Evolutionary conservation across 306 rosid genomes (phyloP).

Genomic region (Cicer pinnatifidum): DNA sequence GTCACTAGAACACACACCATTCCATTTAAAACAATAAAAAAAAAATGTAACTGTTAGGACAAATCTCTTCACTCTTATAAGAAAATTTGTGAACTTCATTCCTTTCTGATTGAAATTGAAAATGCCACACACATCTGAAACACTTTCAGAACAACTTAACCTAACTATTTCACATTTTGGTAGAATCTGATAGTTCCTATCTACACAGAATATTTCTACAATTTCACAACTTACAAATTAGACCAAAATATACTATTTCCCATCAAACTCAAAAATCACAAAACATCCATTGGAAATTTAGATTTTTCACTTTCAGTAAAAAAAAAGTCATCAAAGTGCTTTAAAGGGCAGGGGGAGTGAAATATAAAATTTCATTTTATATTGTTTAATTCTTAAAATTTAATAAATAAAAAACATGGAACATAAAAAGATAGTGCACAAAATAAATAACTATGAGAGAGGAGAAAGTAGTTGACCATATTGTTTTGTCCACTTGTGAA

Average conservation of each 20-base stretch:
- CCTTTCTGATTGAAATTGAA: neutral
- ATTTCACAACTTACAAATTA: neutral
- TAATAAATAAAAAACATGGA: neutral
- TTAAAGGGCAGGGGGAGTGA: neutral
- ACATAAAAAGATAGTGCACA: neutral
- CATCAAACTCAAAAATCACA: neutral
- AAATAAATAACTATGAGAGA: neutral
- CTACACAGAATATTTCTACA: neutral
- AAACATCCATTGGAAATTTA: neutral
- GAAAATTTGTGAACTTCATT: neutral
- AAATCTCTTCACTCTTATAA: neutral
- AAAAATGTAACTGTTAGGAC: neutral
- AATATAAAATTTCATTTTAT: no score
- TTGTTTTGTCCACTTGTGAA: conserved; percentile 55
- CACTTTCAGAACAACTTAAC: neutral
- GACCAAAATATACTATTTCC: neutral
- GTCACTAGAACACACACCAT: neutral
- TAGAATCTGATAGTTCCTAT: neutral
- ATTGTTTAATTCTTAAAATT: neutral
- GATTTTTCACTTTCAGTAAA: neutral
- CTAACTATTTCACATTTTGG: neutral
- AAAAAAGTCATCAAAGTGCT: neutral
- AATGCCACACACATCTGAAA: neutral
- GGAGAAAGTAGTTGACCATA: conserved; percentile 48
- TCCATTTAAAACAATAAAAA: neutral